phyloP scores from a whole-genome alignment of 306 rosid species.

The Mimosa bimucronata region DNA sequence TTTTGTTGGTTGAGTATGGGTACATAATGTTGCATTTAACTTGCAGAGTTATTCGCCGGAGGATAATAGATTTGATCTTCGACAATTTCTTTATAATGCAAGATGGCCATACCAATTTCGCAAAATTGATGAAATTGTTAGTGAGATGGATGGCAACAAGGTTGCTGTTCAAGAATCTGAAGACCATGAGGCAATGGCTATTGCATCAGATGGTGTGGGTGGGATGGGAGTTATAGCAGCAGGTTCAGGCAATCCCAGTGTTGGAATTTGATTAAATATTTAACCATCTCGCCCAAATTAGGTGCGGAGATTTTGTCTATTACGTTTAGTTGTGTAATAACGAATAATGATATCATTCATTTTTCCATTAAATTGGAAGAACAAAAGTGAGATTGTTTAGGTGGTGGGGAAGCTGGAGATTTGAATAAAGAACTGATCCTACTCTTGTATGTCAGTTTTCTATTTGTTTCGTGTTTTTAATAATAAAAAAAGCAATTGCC shows the following conservation, averaged over 20 bases:
- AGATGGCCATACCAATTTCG: constrained; percentile 94
- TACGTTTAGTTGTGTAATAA: neutral
- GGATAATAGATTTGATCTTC: constrained; percentile 89
- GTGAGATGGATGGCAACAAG: constrained; percentile 57
- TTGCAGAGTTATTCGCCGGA: constrained; percentile 96
- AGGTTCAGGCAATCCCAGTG: constrained; percentile 92
- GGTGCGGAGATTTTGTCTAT: neutral
- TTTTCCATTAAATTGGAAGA: neutral
- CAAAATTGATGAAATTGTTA: constrained; percentile 82
- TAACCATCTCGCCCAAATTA: constrained; percentile 22
- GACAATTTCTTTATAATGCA: constrained; percentile 84
- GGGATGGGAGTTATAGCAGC: constrained; percentile 97
- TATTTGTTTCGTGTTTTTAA: neutral
- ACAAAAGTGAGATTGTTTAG: neutral
- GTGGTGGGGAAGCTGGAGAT: neutral
- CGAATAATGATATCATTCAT: neutral
- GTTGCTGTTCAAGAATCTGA: constrained; percentile 46
- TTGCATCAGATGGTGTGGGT: constrained; percentile 54
- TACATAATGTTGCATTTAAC: constrained; percentile 25
- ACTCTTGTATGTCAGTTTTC: neutral
- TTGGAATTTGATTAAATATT: constrained; percentile 50
- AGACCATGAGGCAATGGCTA: constrained; percentile 46
- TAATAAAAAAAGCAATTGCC: neutral
- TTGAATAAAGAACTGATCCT: neutral
- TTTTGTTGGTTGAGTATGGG: constrained; percentile 17